A percentile compares a stretch with the other conserved stretches of the same genome.
phyloP scores from a whole-genome alignment of 495 filamentous ascomycete species.

The Hyaloscypha variabilis region DNA sequence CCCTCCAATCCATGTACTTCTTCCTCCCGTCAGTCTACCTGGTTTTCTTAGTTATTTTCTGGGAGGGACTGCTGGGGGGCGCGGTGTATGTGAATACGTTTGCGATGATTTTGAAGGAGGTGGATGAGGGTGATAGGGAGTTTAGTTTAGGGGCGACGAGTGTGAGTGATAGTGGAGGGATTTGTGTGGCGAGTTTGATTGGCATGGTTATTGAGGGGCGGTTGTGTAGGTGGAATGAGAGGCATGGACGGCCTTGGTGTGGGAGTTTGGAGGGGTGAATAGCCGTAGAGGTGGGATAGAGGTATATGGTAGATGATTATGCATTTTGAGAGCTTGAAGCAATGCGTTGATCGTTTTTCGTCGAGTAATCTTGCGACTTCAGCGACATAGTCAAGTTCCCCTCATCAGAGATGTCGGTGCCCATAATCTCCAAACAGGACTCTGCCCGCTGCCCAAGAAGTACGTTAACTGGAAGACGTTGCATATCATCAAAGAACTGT shows the following conservation, averaged over 20 bases:
- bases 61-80: conserved; percentile 92
- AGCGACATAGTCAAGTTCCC: no score
- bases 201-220: conserved; percentile 82
- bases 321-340: not conserved
- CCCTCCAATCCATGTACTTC: conserved; percentile 63
- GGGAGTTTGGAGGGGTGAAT: conserved; percentile 21
- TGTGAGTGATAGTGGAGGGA: conserved; percentile 89
- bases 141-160: conserved; percentile 88
- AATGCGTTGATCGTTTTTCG: not conserved
- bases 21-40: conserved; percentile 77
- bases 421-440: no score
- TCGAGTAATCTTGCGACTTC: no score
- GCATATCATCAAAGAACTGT: no score
- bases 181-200: conserved; percentile 85
- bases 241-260: conserved; percentile 78
- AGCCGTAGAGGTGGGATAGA: not conserved
- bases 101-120: conserved; percentile 83
- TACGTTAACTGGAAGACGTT: no score
- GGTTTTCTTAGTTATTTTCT: conserved; percentile 84
- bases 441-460: no score
- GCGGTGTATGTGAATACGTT: conserved; percentile 95
- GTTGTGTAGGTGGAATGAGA: conserved; percentile 82
- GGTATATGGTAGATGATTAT: no score
- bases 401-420: no score
- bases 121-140: conserved; percentile 76